Evolutionary conservation across 1,139 yeast species (phyloP).

Genomic region (Torulaspora pretoriensis): DNA sequence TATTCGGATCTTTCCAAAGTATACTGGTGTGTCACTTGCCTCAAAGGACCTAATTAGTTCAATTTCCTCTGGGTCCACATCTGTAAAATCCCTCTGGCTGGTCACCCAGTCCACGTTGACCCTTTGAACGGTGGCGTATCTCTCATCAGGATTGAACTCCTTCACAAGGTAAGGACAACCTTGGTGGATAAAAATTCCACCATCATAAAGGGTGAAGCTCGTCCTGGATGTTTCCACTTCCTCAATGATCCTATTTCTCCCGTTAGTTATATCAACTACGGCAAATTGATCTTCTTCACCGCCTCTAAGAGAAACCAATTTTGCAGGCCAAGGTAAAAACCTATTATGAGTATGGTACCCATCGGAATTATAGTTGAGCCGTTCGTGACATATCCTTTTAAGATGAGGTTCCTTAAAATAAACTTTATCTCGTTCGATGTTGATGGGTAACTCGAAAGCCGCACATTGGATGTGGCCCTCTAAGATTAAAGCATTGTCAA

Average conservation of each 20-base stretch:
- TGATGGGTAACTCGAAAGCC: slow-evolving; percentile 75
- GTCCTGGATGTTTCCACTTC: slow-evolving; percentile 88
- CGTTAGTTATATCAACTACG: slow-evolving; percentile 80
- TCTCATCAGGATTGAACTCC: slow-evolving; percentile 72
- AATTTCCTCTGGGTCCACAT: slow-evolving; percentile 80
- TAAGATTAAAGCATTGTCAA: slow-evolving; percentile 52
- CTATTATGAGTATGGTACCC: slow-evolving; percentile 60
- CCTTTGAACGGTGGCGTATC: slow-evolving; percentile 75
- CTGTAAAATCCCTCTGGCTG: slow-evolving; percentile 83
- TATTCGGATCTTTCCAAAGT: slow-evolving; percentile 67
- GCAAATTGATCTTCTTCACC: slow-evolving; percentile 77
- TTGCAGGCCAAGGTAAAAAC: slow-evolving; percentile 78
- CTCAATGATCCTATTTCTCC: slow-evolving; percentile 72
- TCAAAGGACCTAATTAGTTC: slow-evolving; percentile 56
- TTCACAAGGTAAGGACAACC: slow-evolving; percentile 84
- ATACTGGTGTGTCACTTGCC: slow-evolving; percentile 58
- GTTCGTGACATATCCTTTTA: slow-evolving; percentile 41
- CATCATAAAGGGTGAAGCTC: slow-evolving; percentile 88
- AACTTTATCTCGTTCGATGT: slow-evolving; percentile 45
- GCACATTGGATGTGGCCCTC: slow-evolving; percentile 93
- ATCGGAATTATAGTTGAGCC: slow-evolving; percentile 45
- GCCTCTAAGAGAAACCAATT: slow-evolving; percentile 71
- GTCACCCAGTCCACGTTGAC: slow-evolving; percentile 95
- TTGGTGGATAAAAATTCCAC: slow-evolving; percentile 91
- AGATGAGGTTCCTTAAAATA: slow-evolving; percentile 50